Conservation (phyloP, 2,329 filamentous ascomycete species). For the Xylaria sp. region DNA sequence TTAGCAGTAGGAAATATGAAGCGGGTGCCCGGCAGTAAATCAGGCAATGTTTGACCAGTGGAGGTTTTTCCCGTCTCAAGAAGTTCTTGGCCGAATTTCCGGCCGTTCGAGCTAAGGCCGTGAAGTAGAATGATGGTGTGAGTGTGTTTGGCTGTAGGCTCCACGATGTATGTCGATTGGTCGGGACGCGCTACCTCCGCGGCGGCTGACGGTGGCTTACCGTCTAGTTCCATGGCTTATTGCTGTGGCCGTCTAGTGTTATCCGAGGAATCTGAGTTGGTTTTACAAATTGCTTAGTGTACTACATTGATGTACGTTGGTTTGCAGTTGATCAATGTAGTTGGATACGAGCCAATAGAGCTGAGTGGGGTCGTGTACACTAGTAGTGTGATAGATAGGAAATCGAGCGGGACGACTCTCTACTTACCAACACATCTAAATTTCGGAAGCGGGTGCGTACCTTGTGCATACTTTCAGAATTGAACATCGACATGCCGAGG, state of each 20-base stretch:
- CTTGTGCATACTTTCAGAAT: not conserved
- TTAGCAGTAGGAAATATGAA: slow-evolving; percentile 64
- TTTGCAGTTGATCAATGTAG: too few relatives aligned
- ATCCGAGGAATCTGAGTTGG: not conserved
- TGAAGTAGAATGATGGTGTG: slow-evolving; percentile 42
- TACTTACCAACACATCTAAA: not conserved
- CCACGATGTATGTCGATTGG: slow-evolving; percentile 38
- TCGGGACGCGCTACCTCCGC: not conserved
- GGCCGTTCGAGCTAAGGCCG: slow-evolving; percentile 40
- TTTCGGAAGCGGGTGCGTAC: slow-evolving; percentile 11
- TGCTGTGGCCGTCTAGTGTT: slow-evolving; percentile 1
- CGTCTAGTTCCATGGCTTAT: slow-evolving; percentile 19
- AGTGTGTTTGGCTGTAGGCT: slow-evolving; percentile 38
- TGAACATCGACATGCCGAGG: slow-evolving; percentile 13
- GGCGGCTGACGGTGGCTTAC: slow-evolving; percentile 14
- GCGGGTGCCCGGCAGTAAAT: slow-evolving; percentile 53
- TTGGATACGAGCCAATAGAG: too few relatives aligned
- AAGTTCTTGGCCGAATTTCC: slow-evolving; percentile 50
- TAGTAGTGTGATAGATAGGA: too few relatives aligned
- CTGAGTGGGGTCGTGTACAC: too few relatives aligned
- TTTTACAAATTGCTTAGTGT: too few relatives aligned
- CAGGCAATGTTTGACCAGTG: slow-evolving; percentile 48
- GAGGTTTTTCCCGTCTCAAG: slow-evolving; percentile 48
- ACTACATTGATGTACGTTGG: too few relatives aligned
- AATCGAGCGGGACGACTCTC: too few relatives aligned